phyloP scores from a whole-genome alignment of 1,139 yeast genomes.

The Saccharomyces hybrid region DNA sequence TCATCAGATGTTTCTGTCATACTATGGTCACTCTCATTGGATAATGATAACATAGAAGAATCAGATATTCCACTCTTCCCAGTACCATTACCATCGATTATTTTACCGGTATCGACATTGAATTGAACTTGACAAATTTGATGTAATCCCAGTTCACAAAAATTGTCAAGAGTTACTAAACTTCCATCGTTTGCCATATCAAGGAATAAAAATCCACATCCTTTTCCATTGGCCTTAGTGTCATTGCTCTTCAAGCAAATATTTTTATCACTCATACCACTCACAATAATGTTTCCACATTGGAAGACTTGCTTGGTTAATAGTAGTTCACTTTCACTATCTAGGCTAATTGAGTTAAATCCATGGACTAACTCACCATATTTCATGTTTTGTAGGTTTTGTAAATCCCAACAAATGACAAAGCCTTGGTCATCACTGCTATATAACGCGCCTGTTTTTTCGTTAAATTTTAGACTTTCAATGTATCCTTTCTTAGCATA shows the following conservation, averaged over 20 bases:
- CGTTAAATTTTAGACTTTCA: conserved; percentile 13
- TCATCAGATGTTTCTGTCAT: neutral
- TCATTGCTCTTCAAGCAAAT: neutral
- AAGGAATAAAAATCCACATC: neutral
- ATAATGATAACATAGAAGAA: neutral
- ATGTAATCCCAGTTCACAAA: conserved; percentile 24
- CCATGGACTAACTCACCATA: conserved; percentile 21
- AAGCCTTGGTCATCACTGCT: conserved; percentile 25
- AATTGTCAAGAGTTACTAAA: neutral
- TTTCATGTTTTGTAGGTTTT: conserved; percentile 10
- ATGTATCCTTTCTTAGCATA: conserved; percentile 21
- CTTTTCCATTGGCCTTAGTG: neutral
- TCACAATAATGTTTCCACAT: conserved; percentile 21
- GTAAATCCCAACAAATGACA: conserved; percentile 23
- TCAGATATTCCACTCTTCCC: conserved; percentile 1
- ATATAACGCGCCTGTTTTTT: conserved; percentile 13
- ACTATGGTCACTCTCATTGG: conserved; percentile 1
- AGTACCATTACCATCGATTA: neutral
- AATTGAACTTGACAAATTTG: conserved; percentile 1
- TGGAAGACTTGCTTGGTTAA: conserved; percentile 12
- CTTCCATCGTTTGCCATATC: neutral
- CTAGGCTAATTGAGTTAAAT: conserved; percentile 14
- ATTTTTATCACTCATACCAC: conserved; percentile 1
- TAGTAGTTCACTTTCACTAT: conserved; percentile 4
- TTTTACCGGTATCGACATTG: neutral